These are phyloP conservation scores for Starmerella ratchasimensis DNA, from an alignment of 805 yeast genomes.

Conservation along the genomic window DNA sequence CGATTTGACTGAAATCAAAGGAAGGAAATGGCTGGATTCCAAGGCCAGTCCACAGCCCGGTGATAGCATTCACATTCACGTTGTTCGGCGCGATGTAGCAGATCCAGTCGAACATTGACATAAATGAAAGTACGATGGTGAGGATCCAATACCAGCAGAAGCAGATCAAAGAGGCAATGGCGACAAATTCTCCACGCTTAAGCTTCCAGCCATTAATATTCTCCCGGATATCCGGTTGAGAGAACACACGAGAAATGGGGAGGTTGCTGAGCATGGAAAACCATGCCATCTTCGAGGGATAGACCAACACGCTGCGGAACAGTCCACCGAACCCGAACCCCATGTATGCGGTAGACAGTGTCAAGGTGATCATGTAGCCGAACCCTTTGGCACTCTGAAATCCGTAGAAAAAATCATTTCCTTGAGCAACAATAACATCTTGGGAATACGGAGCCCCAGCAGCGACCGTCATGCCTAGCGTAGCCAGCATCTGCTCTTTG, in stretches of 20 bases:
- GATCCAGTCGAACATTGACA: conserved; percentile 50
- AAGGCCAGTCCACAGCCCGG: conserved; percentile 36
- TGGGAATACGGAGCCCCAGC: conserved; percentile 18
- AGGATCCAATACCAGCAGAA: conserved; percentile 57
- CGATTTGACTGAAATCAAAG: conserved; percentile 34
- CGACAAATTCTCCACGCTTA: conserved; percentile 38
- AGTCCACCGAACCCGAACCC: conserved; percentile 59
- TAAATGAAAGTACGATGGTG: conserved; percentile 45
- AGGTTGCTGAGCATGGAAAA: conserved; percentile 40
- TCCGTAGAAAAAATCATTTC: conserved; percentile 25
- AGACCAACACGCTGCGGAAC: conserved; percentile 43
- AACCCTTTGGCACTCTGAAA: conserved; percentile 24
- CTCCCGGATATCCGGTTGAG: conserved; percentile 30
- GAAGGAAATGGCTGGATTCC: conserved; percentile 41
- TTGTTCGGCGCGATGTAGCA: conserved; percentile 43
- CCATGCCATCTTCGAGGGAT: conserved; percentile 42
- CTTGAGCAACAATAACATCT: conserved; percentile 25
- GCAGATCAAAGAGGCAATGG: conserved; percentile 28
- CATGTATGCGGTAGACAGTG: conserved; percentile 43
- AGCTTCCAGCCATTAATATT: conserved; percentile 46
- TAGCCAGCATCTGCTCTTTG: conserved; percentile 55
- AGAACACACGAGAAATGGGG: conserved; percentile 34
- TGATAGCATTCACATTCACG: conserved; percentile 44
- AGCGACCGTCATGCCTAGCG: conserved; percentile 26
- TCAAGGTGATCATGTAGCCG: conserved; percentile 41